Conservation (phyloP, 768 basidiomycete genomes). For the Sporobolomyces phaffii region DNA sequence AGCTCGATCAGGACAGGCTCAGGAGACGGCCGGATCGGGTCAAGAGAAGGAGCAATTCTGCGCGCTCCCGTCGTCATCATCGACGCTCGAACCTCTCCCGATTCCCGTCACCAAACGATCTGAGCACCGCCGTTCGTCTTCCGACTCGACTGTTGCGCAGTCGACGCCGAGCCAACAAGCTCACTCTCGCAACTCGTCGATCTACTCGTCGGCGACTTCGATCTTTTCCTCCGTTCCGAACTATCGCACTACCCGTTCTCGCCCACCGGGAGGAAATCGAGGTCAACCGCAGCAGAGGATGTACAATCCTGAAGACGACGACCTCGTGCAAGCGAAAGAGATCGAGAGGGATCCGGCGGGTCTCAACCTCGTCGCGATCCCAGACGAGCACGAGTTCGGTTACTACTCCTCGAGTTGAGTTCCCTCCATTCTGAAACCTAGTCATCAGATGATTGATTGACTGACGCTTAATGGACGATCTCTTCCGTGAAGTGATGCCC, state of each 20-base stretch:
- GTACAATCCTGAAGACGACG: neutral
- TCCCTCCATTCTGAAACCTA: neutral
- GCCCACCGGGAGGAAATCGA: neutral
- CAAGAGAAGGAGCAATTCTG: too few species aligned
- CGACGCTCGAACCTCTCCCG: too few species aligned
- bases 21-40: too few species aligned
- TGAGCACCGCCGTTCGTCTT: neutral
- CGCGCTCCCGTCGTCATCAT: too few species aligned
- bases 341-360: constrained; percentile 17
- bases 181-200: neutral
- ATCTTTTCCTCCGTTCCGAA: neutral
- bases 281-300: neutral
- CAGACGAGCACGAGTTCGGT: constrained; percentile 22
- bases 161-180: neutral
- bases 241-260: too few species aligned
- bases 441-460: neutral
- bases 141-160: neutral
- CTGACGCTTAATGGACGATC: neutral
- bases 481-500: neutral
- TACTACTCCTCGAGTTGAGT: constrained; percentile 31
- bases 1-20: too few species aligned
- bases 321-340: neutral
- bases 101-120: neutral
- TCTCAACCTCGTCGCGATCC: constrained; percentile 14
- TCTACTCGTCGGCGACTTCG: neutral